Base-by-base conservation (phyloP, 2,329 filamentous ascomycete genomes). In the Verruconis gallopava region DNA sequence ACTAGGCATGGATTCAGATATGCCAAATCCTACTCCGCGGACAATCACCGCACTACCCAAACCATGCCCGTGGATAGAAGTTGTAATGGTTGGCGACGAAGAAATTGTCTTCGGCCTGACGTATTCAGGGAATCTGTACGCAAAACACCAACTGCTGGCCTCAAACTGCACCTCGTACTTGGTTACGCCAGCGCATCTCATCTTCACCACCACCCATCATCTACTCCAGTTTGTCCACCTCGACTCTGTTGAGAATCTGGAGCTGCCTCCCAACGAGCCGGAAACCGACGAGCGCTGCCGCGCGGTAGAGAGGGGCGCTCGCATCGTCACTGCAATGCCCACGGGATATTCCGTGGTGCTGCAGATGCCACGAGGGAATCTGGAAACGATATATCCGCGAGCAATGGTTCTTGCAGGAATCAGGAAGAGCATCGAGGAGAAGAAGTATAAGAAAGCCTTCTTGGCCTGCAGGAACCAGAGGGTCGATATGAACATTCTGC, bases 401-500 rank as follows among this genome's bases (percentile, higher is more conserved):
- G 89, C 89, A 12, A 79, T 98, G 63, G 89, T 98, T 1, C 69
- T 98, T 38, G 85, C 86, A 2, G 88, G 86, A 19, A 93, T 98
- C 43, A 76, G 91, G 37, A 74, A 75, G 38, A 76, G 82, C 40
- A 84, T 98, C 40, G 81, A 86, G 42, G 68, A 73, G 21, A 83
- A 82, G 57, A 77, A 91, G 52, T 98, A 95, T 55, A 75, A 73
- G 38, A 76, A 75, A 40, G 91, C 91, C 0, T 98, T 95, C 56
- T 67, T 82, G 17, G 80, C 85, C 47, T 96, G 91, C 57, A 78
- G 91, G 39, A 89, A 79, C 17, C 93, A 98, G 57, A 77, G 93
- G 50, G 91, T 98, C 1, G 91, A 98, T 55, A 88, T 96, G 81
- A 98, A 98, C 55, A 89, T 98, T 47, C 67, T 98, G 2, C 89